Evolutionary conservation across 169 alveolate genomes (phyloP).

Genomic region (Eimeria acervulina): DNA sequence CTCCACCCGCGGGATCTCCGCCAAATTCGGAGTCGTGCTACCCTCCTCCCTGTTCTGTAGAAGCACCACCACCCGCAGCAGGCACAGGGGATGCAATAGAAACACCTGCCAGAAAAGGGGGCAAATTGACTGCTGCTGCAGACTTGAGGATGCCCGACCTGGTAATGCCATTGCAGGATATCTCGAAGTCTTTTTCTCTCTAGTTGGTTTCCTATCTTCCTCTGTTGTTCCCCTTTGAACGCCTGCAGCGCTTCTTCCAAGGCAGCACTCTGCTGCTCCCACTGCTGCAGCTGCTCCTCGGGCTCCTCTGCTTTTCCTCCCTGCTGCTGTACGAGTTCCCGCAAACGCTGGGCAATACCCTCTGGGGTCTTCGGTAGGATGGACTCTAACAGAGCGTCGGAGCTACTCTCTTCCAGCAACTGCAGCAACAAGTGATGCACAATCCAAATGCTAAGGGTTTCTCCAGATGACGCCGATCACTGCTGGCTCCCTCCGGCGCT

Average conservation of each 20-base stretch:
- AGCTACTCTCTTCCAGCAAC: slow-evolving; percentile 72
- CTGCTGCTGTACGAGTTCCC: slow-evolving; percentile 73
- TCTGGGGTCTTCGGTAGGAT: slow-evolving; percentile 64
- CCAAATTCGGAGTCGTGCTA: slow-evolving; percentile 58
- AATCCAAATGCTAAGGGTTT: neutral
- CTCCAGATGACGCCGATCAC: neutral
- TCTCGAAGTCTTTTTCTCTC: slow-evolving; percentile 79
- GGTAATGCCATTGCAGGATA: slow-evolving; percentile 73
- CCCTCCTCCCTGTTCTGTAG: slow-evolving; percentile 74
- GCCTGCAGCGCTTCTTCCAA: slow-evolving; percentile 79
- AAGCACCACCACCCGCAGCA: neutral
- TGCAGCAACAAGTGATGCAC: neutral
- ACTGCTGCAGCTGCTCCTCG: slow-evolving; percentile 64
- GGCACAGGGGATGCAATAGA: too few species aligned
- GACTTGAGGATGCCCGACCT: slow-evolving; percentile 5
- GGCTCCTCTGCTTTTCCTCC: slow-evolving; percentile 57
- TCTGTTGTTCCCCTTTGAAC: slow-evolving; percentile 82
- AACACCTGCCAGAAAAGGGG: neutral
- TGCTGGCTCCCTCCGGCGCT: neutral
- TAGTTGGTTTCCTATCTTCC: slow-evolving; percentile 77
- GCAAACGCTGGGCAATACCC: slow-evolving; percentile 64
- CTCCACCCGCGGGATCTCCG: slow-evolving; percentile 68
- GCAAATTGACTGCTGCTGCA: neutral
- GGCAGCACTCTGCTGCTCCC: slow-evolving; percentile 75
- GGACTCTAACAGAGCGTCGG: slow-evolving; percentile 54